These are phyloP conservation scores for Cercospora citrullina DNA, from an alignment of 2,329 filamentous ascomycete species.

Conservation along the genomic window DNA sequence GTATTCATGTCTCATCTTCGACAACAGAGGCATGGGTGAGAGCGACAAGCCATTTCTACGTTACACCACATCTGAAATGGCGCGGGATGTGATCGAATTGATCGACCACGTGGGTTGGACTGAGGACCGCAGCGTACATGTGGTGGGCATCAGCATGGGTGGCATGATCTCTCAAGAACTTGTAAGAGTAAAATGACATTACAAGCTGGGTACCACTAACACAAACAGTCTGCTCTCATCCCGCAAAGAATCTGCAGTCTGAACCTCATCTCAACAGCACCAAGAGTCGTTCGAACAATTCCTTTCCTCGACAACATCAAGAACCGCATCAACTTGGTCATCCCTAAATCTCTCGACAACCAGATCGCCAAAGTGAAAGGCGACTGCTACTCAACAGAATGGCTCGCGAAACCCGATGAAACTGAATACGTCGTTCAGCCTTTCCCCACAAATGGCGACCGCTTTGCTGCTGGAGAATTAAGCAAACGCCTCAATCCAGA, in stretches of 20 bases:
- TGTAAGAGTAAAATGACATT: constrained; percentile 40
- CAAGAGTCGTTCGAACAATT: constrained; percentile 50
- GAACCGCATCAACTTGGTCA: constrained; percentile 56
- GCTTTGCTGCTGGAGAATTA: constrained; percentile 78
- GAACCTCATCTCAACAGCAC: constrained; percentile 52
- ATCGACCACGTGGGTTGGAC: constrained; percentile 69
- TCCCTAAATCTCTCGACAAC: constrained; percentile 70
- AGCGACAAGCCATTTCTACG: constrained; percentile 74
- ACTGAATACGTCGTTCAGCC: constrained; percentile 44
- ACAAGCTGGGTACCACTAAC: not conserved
- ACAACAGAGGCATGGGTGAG: constrained; percentile 82
- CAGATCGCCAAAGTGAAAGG: constrained; percentile 64
- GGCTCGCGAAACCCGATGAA: constrained; percentile 63
- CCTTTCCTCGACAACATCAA: constrained; percentile 63
- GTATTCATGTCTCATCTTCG: constrained; percentile 74
- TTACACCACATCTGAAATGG: constrained; percentile 85
- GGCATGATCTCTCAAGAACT: constrained; percentile 92
- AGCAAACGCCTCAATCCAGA: constrained; percentile 64
- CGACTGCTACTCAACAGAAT: constrained; percentile 66
- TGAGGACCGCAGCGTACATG: constrained; percentile 59
- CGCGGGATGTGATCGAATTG: constrained; percentile 71
- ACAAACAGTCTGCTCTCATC: constrained; percentile 40
- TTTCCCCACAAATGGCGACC: constrained; percentile 77
- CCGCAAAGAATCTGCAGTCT: constrained; percentile 52
- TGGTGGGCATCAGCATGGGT: constrained; percentile 80